Evolutionary conservation across 306 rosid species (phyloP).

Genomic region (Glycine soja): DNA sequence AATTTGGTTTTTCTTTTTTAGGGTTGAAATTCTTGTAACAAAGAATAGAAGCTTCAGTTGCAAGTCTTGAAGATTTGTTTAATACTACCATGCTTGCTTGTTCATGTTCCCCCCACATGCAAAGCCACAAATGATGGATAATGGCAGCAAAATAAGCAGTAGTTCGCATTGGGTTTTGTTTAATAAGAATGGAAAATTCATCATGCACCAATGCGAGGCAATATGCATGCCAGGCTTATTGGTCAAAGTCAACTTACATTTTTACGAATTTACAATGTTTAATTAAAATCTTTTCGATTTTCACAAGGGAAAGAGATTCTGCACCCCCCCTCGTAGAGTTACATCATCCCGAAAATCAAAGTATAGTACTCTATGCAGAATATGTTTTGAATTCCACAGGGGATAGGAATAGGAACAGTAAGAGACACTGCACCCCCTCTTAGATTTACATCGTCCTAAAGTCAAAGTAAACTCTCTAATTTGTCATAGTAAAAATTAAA

Average conservation of each 20-base stretch:
- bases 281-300: constrained; percentile 3
- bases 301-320: neutral
- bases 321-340: neutral
- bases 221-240: too few relatives aligned
- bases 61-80: constrained; percentile 31
- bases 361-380: too few relatives aligned
- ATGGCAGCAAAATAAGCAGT: too few relatives aligned
- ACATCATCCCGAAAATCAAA: too few relatives aligned
- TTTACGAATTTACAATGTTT: neutral
- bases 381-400: too few relatives aligned
- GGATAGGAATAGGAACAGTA: too few relatives aligned
- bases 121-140: constrained; percentile 26
- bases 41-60: constrained; percentile 38
- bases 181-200: constrained; percentile 30
- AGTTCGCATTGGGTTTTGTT: constrained; percentile 37
- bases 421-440: too few relatives aligned
- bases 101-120: neutral
- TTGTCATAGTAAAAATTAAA: neutral
- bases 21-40: constrained; percentile 31
- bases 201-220: neutral
- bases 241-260: constrained; percentile 37
- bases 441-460: too few relatives aligned
- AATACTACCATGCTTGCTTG: neutral
- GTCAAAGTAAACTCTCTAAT: neutral
- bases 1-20: too few relatives aligned